These are phyloP conservation scores for Phyllosticta citriasiana DNA, from an alignment of 2,329 filamentous ascomycete genomes.

Conservation along the genomic window DNA sequence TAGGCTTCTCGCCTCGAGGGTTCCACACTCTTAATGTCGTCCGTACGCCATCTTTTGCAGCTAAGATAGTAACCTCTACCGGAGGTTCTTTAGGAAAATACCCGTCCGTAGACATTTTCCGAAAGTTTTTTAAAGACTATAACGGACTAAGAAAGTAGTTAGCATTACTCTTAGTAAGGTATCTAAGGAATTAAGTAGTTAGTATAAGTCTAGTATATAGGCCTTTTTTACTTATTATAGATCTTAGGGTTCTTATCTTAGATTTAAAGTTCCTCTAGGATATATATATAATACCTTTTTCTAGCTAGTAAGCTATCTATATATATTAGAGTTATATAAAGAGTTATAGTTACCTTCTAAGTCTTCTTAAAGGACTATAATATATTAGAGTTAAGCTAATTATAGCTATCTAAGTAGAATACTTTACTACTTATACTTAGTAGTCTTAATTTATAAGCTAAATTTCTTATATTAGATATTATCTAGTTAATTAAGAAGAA, in stretches of 20 bases:
- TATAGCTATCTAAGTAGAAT: constrained; percentile 53
- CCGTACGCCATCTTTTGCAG: constrained; percentile 43
- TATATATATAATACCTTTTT: no score
- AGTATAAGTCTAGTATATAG: background rate
- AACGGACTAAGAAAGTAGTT: constrained; percentile 46
- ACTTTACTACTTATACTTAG: constrained; percentile 41
- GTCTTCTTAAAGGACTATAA: constrained; percentile 45
- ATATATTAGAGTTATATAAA: constrained; percentile 50
- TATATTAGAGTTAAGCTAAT: constrained; percentile 50
- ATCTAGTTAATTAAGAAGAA: constrained; percentile 46
- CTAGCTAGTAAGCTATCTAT: constrained; percentile 28
- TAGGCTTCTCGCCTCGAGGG: constrained; percentile 19
- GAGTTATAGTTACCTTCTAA: constrained; percentile 52
- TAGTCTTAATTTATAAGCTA: constrained; percentile 55
- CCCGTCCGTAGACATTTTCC: constrained; percentile 36
- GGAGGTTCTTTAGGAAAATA: constrained; percentile 43
- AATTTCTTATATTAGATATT: constrained; percentile 47
- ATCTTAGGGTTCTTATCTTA: constrained; percentile 46
- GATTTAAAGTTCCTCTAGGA: constrained; percentile 49
- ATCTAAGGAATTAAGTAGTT: constrained; percentile 43
- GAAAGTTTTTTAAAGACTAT: constrained; percentile 13
- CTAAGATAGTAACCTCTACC: constrained; percentile 35
- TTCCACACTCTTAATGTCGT: constrained; percentile 48
- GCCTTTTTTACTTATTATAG: constrained; percentile 10
- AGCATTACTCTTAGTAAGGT: constrained; percentile 46